These are phyloP conservation scores for Raffaelea ambrosiae DNA, from an alignment of 2,329 filamentous ascomycete species.

Conservation along the genomic window DNA sequence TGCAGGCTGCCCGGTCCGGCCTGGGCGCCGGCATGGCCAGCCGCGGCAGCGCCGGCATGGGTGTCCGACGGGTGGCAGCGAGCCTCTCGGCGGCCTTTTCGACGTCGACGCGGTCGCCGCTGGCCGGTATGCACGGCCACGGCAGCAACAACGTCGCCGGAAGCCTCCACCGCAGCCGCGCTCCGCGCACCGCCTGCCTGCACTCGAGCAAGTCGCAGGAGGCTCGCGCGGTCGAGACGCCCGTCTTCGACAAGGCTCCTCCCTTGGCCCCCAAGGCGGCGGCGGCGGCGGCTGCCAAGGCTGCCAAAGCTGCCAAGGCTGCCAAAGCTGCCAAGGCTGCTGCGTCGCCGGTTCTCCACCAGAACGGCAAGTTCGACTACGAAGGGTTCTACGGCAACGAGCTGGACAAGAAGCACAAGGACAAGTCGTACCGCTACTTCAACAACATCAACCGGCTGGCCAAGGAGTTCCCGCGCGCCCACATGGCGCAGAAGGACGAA, in stretches of 20 bases:
- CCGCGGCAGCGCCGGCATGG: slow-evolving; percentile 12
- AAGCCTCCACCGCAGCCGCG: slow-evolving; percentile 25
- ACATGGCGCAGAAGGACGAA: slow-evolving; percentile 76
- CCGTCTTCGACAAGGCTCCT: slow-evolving; percentile 38
- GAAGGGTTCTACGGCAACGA: slow-evolving; percentile 80
- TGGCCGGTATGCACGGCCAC: neutral
- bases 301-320: too few species aligned
- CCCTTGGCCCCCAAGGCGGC: neutral
- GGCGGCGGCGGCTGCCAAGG: neutral
- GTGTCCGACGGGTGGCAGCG: slow-evolving; percentile 11
- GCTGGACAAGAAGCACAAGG: slow-evolving; percentile 97
- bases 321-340: slow-evolving; percentile 9
- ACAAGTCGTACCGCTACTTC: slow-evolving; percentile 99
- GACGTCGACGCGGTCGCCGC: slow-evolving; percentile 3
- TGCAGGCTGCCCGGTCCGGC: slow-evolving; percentile 59
- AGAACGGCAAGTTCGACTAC: slow-evolving; percentile 69
- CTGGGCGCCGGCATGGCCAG: slow-evolving; percentile 18
- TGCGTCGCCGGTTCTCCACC: slow-evolving; percentile 8
- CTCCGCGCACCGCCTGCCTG: slow-evolving; percentile 46
- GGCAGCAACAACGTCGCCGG: neutral
- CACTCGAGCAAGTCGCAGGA: slow-evolving; percentile 74
- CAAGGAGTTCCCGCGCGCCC: slow-evolving; percentile 89
- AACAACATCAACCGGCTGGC: slow-evolving; percentile 99
- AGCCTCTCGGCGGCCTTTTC: slow-evolving; percentile 12
- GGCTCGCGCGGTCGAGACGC: slow-evolving; percentile 65